Conservation (phyloP, 495 filamentous ascomycete genomes). For the Xylaria venustula region DNA sequence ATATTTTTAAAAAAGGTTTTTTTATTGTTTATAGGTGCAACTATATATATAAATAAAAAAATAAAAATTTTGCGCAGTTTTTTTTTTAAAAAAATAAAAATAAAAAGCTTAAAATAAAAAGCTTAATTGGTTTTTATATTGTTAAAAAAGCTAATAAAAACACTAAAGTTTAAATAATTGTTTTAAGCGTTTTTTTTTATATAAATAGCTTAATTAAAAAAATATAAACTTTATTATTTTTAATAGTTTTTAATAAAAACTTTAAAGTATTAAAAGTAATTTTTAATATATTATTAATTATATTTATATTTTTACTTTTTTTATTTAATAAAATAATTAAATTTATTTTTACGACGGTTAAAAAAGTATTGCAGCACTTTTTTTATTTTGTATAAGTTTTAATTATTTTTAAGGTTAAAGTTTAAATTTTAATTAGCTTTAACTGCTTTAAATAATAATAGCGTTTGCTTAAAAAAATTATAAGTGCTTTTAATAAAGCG, state of each 20-base stretch:
- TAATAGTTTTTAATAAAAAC: too few species aligned
- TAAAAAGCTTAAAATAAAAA: too few species aligned
- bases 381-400: too few species aligned
- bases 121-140: too few species aligned
- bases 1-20: neutral
- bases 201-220: neutral
- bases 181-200: neutral
- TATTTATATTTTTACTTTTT: neutral
- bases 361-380: too few species aligned
- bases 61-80: neutral
- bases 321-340: too few species aligned
- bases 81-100: too few species aligned
- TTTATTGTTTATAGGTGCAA: neutral
- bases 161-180: neutral
- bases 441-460: neutral
- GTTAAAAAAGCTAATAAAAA: neutral
- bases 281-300: neutral
- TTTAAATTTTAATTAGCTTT: too few species aligned
- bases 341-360: too few species aligned
- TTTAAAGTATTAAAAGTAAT: neutral
- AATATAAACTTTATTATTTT: too few species aligned
- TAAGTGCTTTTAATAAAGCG: neutral
- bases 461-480: neutral
- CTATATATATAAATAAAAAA: neutral
- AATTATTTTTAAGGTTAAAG: too few species aligned